Evolutionary conservation across 139 green algal species (phyloP), one percentile per base, ranked within the genome.

Genomic region (Chlamydomonas sphaeroides): DNA sequence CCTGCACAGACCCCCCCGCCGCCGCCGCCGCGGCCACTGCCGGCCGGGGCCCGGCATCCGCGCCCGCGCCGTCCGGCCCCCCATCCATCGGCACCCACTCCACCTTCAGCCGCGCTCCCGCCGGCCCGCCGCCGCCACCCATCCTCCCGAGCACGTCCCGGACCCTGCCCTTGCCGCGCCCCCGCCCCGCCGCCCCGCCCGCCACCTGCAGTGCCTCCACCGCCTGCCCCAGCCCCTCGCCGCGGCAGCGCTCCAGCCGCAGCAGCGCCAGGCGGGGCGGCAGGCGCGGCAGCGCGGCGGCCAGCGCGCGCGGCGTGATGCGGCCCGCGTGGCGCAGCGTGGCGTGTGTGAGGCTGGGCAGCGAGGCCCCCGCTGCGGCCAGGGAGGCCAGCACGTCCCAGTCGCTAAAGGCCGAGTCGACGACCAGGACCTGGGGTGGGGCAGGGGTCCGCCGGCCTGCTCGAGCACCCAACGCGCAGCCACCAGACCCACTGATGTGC

Each of bases 301-400:
- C 23, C 56, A 62, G 56, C 56, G 3, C 28, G 15, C 57, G 38
- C 0, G 56, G 56, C 5, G 56, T 69, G 28, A 68, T 38, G 30
- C 73, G 39, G 26, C 38, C 8, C 6, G 21, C 38, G 57, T 39
- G 59, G 38, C 73, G 39, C 39, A 69, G 30, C 36, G 57, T 69
- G 57, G 45, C 8, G 38, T 10, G 3, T 57, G 57, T 39, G 26
- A 69, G 59, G 36, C 30, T 30, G 28, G 30, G 18, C 57, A 69
- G 39, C 2, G 14, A 5, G 56, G 38, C 15, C 0, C 3, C 59
- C 2, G 73, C 73, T 6, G n/a, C 21, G 36, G 42, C 15, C 28
- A 80, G 57, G 38, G 57, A 70, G 38, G 28, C 28, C 38, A 80
- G 35, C 56, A 69, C 73, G 57, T 80, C 73, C 73, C 73, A 80